Evolutionary conservation across 2,329 filamentous ascomycete species (phyloP).

Genomic region (Leptographium flavum): DNA sequence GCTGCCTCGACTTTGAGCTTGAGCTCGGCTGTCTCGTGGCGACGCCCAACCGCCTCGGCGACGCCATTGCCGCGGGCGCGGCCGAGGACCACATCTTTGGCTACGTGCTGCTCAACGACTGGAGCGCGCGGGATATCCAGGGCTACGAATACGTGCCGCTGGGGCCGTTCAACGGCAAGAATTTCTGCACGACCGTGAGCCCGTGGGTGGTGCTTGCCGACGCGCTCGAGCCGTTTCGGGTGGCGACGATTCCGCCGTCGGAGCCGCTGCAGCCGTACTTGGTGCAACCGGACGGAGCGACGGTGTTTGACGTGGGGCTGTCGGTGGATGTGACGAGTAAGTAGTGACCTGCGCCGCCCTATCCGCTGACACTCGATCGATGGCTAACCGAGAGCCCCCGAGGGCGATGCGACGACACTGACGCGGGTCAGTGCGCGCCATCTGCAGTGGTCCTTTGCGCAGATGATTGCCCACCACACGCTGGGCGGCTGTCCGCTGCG

Average conservation of each 20-base stretch:
- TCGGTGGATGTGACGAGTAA: conserved; percentile 47
- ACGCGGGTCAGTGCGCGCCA: conserved; percentile 42
- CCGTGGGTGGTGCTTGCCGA: conserved; percentile 69
- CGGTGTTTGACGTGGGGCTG: conserved; percentile 24
- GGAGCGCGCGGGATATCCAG: conserved; percentile 73
- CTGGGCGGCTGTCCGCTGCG: conserved; percentile 63
- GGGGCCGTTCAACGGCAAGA: conserved; percentile 74
- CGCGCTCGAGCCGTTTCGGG: conserved; percentile 48
- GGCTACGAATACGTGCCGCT: conserved; percentile 74
- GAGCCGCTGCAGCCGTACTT: conserved; percentile 29
- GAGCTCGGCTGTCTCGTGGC: conserved; percentile 67
- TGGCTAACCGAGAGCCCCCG: conserved; percentile 18
- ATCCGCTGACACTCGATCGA: not conserved
- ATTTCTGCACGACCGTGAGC: conserved; percentile 65
- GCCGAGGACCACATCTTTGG: conserved; percentile 65
- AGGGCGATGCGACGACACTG: conserved; percentile 41
- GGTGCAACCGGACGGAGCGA: conserved; percentile 38
- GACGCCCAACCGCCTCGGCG: conserved; percentile 48
- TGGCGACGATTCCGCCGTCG: conserved; percentile 18
- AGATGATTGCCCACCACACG: conserved; percentile 74
- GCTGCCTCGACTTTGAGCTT: conserved; percentile 63
- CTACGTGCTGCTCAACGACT: conserved; percentile 73
- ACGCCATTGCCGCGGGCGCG: conserved; percentile 44
- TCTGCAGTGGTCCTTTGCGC: conserved; percentile 66
- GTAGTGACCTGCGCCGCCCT: too few relatives aligned